A percentile compares a stretch with the other conserved stretches of the same genome.
These are phyloP conservation scores for Theileria sp. DNA, from an alignment of 169 alveolate species.

Conservation along the genomic window DNA sequence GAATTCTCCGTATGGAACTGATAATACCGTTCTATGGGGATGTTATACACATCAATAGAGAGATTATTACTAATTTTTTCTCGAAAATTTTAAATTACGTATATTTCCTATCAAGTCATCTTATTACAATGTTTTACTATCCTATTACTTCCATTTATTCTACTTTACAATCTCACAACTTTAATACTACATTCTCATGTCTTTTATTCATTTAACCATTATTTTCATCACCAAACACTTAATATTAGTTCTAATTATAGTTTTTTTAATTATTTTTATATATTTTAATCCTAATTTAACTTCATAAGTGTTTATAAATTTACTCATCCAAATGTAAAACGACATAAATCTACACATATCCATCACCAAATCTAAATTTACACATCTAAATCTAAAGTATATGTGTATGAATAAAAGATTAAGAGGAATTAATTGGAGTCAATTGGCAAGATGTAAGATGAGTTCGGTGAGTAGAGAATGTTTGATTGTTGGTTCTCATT, in stretches of 20 bases:
- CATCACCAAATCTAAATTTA: no score
- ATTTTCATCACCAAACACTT: neutral
- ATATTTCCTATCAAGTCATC: neutral
- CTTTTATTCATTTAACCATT: neutral
- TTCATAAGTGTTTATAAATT: no score
- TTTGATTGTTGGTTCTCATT: conserved; percentile 33
- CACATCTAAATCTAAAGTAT: neutral
- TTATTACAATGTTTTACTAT: no score
- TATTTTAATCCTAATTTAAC: neutral
- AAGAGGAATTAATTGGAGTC: conserved; percentile 17
- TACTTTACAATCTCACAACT: no score
- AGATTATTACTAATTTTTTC: neutral
- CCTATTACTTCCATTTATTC: no score
- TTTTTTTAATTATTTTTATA: no score
- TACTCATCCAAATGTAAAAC: no score
- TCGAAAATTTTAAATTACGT: no score
- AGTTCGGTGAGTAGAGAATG: conserved; percentile 15
- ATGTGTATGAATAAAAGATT: neutral
- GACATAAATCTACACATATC: no score
- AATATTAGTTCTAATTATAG: no score
- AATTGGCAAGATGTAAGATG: conserved; percentile 30
- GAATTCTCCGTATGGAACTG: neutral
- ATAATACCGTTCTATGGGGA: neutral
- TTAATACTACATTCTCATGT: neutral
- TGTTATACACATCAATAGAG: neutral